Conservation (phyloP, 1,284 basidiomycete genomes). For the Fomitopsis schrenkii region DNA sequence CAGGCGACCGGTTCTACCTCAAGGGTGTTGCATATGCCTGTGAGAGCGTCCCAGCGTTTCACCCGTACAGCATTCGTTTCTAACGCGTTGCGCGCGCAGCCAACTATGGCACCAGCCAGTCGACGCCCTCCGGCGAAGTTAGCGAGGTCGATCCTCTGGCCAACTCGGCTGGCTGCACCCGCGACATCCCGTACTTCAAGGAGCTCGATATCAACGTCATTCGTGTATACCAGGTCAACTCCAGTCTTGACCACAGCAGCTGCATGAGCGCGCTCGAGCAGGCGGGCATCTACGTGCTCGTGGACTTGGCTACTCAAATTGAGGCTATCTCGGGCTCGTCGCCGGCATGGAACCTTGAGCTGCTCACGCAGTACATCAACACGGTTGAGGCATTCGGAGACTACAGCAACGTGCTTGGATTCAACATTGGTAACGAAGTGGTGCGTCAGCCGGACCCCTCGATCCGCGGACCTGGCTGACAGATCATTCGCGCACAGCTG, state of each 20-base stretch:
- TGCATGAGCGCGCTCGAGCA: constrained; percentile 7
- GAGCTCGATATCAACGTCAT: constrained; percentile 7
- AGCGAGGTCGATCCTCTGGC: constrained; percentile 8
- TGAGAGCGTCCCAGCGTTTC: background rate
- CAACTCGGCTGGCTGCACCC: constrained; percentile 2
- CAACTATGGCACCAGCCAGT: constrained; percentile 6
- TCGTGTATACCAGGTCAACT: constrained; percentile 9
- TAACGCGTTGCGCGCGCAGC: background rate
- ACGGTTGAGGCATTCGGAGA: constrained; percentile 5
- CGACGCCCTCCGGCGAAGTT: constrained; percentile 2
- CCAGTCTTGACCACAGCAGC: constrained; percentile 6
- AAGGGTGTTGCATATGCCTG: constrained; percentile 8
- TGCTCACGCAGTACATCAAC: constrained; percentile 4
- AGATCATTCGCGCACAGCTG: background rate
- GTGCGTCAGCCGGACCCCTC: background rate
- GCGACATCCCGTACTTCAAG: constrained; percentile 9
- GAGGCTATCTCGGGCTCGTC: background rate
- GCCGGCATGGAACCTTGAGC: constrained; percentile 5
- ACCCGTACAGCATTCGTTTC: background rate
- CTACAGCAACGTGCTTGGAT: constrained; percentile 6
- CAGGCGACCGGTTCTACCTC: constrained; percentile 8
- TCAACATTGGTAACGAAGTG: constrained; percentile 9
- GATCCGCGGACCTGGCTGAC: background rate
- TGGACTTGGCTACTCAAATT: constrained; percentile 7
- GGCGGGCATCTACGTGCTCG: constrained; percentile 6